phyloP scores from a whole-genome alignment of 345 rosid species.

The Erysimum cheiranthoides region DNA sequence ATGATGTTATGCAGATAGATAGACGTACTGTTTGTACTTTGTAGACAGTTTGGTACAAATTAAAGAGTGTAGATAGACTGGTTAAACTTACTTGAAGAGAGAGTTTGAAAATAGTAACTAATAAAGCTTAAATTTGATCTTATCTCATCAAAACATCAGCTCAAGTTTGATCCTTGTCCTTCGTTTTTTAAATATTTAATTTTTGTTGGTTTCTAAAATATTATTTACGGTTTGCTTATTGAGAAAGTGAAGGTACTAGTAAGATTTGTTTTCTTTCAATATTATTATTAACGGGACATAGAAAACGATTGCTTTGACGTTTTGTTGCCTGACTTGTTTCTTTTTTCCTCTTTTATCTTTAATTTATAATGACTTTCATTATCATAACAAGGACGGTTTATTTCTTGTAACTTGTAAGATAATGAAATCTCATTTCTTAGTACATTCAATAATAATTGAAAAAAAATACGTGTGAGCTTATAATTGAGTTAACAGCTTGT shows the following conservation, averaged over 20 bases:
- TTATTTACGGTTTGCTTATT: neutral
- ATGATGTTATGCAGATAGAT: constrained; percentile 58
- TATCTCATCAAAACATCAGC: neutral
- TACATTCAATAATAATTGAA: too few relatives aligned
- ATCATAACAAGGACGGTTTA: neutral
- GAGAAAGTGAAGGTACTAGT: constrained; percentile 21
- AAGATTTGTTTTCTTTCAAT: constrained; percentile 21
- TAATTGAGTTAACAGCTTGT: neutral
- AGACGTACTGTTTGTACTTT: too few relatives aligned
- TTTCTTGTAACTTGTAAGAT: neutral
- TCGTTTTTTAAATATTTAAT: neutral
- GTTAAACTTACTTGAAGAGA: too few relatives aligned
- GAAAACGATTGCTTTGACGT: constrained; percentile 34
- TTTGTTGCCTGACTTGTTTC: constrained; percentile 6
- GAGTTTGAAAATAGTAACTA: constrained; percentile 32
- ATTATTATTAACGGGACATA: neutral
- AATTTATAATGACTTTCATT: neutral
- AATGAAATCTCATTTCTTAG: neutral
- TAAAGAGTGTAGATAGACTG: too few relatives aligned
- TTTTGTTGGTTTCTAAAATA: neutral
- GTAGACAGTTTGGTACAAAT: constrained; percentile 54
- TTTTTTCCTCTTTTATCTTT: neutral
- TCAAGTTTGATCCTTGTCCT: constrained; percentile 4
- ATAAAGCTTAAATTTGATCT: constrained; percentile 29
- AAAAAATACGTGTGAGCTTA: neutral